Evolutionary conservation across 2,329 filamentous ascomycete species (phyloP), one percentile per base, ranked within the genome.

Genomic region (Nannizzia gypsea): DNA sequence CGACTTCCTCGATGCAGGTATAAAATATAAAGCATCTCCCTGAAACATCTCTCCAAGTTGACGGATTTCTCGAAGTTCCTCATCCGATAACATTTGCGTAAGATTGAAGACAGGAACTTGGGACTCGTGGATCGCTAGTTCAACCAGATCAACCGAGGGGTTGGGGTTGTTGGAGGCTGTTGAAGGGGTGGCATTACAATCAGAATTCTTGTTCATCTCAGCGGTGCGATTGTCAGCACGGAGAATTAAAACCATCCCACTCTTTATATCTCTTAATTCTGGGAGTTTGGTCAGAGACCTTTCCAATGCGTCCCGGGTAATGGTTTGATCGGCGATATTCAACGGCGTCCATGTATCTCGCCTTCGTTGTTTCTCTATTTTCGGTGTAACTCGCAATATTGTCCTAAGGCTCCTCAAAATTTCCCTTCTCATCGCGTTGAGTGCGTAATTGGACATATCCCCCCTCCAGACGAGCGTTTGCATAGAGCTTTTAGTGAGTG

Each of bases 371-470:
- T 40, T 42, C 5, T 26, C 17, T 22, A 20, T 42, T 56, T 42
- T 42, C 15, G 31, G n/a, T 3, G 31, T 26, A n/a, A 17, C 38
- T n/a, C 8, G 11, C 22, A 42, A 15, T 26, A 58, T 58, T 22
- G 68, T 72, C 42, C 69, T 68, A 50, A 81, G 62, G n/a, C 69
- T 68, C 57, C 69, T 71, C 6, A 71, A 54, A 0, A 72, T 67
- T 8, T 72, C 67, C 50, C 66, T 69, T 20, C 71, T 70, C 67
- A 79, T 68, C 52, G 72, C 62, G 5, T 63, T 64, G 0, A 76
- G 63, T 2, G 79, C 65, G 52, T 78, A 71, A 2, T 71, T 68
- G 2, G 76, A 66, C 74, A 80, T 79, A 64, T 81, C 77, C 56
- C 74, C 67, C 13, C 76, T 71, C 77, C 78, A 81, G 0, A 77